Conservation (phyloP, 257 asterid genomes). For the Jacaranda mimosifolia region DNA sequence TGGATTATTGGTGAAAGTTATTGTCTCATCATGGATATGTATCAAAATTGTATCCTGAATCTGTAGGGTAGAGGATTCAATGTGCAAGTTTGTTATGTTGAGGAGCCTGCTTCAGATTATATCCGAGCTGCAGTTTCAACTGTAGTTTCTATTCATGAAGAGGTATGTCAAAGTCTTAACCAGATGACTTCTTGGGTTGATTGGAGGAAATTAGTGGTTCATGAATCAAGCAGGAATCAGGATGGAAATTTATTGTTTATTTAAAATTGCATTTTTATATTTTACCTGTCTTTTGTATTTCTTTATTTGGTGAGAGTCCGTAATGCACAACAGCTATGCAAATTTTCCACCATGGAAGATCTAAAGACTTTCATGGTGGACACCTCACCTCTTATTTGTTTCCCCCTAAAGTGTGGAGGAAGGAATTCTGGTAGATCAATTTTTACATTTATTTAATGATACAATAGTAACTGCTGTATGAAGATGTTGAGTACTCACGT, state of each 20-base stretch:
- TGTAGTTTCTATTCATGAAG: conserved; percentile 77
- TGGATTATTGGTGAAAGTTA: conserved; percentile 8
- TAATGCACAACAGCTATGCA: not conserved
- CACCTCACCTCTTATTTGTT: not conserved
- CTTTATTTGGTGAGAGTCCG: not conserved
- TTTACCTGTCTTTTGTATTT: not conserved
- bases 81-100: conserved; percentile 77
- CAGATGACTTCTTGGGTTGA: conserved; percentile 8
- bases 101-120: conserved; percentile 91
- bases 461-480: conserved; percentile 1
- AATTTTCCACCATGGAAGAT: not conserved
- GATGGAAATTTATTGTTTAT: too few species aligned
- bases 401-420: not conserved
- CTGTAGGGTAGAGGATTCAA: conserved; percentile 91
- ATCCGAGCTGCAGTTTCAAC: conserved; percentile 81
- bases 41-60: conserved; percentile 17
- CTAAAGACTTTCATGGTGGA: not conserved
- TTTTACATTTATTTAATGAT: not conserved
- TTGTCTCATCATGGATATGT: not conserved
- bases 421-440: too few species aligned
- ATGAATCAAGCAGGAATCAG: not conserved
- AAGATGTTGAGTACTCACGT: not conserved
- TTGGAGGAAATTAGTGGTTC: conserved; percentile 13
- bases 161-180: conserved; percentile 53
- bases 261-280: not conserved